Conservation (phyloP, 805 yeast genomes). For the Kuraishia ogatae region DNA sequence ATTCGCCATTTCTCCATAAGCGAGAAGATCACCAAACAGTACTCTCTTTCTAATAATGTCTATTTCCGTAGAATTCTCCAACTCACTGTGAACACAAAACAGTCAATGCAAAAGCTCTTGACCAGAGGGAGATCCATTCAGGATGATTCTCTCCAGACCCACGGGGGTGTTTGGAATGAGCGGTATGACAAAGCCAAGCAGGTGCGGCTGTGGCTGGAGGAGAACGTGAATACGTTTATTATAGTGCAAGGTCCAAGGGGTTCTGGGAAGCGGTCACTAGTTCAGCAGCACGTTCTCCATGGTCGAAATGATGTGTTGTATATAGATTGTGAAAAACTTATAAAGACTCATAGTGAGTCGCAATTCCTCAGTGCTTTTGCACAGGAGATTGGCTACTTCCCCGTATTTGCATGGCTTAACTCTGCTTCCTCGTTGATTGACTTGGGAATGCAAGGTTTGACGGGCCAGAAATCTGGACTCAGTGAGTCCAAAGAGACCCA, state of each 20-base stretch:
- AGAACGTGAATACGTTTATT: conserved; percentile 85
- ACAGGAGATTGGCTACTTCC: conserved; percentile 78
- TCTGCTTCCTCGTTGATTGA: conserved; percentile 72
- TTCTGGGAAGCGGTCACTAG: conserved; percentile 82
- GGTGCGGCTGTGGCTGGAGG: conserved; percentile 71
- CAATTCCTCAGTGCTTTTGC: conserved; percentile 63
- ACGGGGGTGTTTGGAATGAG: conserved; percentile 51
- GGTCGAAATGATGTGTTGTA: conserved; percentile 54
- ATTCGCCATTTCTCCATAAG: conserved; percentile 75
- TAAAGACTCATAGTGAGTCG: conserved; percentile 68
- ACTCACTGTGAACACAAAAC: conserved; percentile 17
- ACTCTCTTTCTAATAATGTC: conserved; percentile 36
- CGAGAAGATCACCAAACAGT: conserved; percentile 58
- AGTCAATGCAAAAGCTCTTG: conserved; percentile 15
- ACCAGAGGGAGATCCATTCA: conserved; percentile 6
- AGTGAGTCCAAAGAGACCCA: conserved; percentile 79
- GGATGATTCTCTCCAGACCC: conserved; percentile 7
- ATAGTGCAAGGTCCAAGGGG: conserved; percentile 91
- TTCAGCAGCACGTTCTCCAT: conserved; percentile 55
- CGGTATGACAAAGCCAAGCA: conserved; percentile 60
- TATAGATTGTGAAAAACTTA: conserved; percentile 71
- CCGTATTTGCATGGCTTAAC: conserved; percentile 90
- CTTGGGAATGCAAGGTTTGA: conserved; percentile 78
- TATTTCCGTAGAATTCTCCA: conserved; percentile 26
- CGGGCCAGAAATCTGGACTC: conserved; percentile 90